Evolutionary conservation across 2,329 filamentous ascomycete species (phyloP), one percentile per base, ranked within the genome.

Genomic region (Fusarium sp.): DNA sequence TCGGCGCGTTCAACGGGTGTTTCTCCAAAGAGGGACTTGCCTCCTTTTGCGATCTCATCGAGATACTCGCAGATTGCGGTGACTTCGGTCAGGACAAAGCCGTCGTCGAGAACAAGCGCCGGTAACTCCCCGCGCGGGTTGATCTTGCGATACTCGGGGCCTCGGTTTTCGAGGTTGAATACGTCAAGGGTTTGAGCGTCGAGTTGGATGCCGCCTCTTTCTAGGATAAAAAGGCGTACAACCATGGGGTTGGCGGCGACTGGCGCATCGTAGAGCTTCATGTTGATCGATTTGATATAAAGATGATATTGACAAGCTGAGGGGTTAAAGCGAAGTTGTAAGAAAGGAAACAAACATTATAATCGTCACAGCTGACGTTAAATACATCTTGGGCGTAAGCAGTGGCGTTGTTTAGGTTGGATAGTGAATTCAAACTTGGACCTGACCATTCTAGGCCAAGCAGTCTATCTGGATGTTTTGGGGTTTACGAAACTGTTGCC

Each of bases 191-290:
- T 32, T n/a, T 65, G 13, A 2, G 61, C 43, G 3, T 61, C 55
- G 2, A 67, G 34, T 1, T 12, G 29, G 0, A 64, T 34, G 13
- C 59, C 52, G 1, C 62, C 52, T 8, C 64, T 64, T 28, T 65
- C 64, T 1, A 67, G 34, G 13, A 63, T 32, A 34, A 64, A 65
- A 12, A 67, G 52, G 3, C 62, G 58, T 13, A 58, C 55, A 6
- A 51, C 46, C 12, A 38, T 42, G 1, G 58, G 51, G 45, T 67
- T 63, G 9, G 50, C 34, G 9, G 38, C 19, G 19, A 19, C 61
- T 8, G 10, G 5, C 11, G 41, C 42, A 2, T 65, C 62, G 32
- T 63, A 65, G 5, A 63, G 53, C n/a, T 47, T 44, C 46, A 53
- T 58, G 8, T 15, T 53, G 19, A 19, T 32, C 12, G 1, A 19